These are phyloP conservation scores for Fusarium sp. DNA, from an alignment of 2,329 filamentous ascomycete genomes.

Conservation along the genomic window DNA sequence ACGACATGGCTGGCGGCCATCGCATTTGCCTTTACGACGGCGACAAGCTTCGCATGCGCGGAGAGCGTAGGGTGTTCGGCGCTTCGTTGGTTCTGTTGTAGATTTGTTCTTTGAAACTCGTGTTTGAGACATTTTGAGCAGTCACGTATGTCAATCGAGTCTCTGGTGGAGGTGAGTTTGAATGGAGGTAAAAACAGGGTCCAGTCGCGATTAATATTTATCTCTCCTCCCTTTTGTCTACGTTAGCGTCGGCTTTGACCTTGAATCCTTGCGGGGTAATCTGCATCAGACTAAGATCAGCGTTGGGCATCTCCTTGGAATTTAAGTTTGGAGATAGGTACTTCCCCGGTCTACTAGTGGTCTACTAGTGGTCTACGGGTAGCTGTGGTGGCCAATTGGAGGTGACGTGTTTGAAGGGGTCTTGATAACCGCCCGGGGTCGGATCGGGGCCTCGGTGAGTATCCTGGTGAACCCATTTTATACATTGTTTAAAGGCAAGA, in stretches of 20 bases:
- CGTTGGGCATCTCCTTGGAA: background rate
- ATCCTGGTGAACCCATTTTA: background rate
- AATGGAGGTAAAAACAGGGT: background rate
- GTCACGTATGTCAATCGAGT: too few species aligned
- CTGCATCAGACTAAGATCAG: slow-evolving; percentile 1
- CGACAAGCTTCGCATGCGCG: slow-evolving; percentile 28
- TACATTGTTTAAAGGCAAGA: background rate
- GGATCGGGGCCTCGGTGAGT: background rate
- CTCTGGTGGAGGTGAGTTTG: too few species aligned
- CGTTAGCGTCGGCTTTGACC: slow-evolving; percentile 8
- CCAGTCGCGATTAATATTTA: background rate
- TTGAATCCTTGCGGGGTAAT: slow-evolving; percentile 24
- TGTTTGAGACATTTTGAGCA: slow-evolving; percentile 10
- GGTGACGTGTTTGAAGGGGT: background rate
- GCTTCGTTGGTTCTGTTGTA: slow-evolving; percentile 8
- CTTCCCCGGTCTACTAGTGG: too few species aligned
- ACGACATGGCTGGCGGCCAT: slow-evolving; percentile 19
- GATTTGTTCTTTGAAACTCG: slow-evolving; percentile 11
- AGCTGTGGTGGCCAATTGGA: background rate
- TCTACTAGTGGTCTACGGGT: too few species aligned
- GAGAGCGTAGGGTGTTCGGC: slow-evolving; percentile 22
- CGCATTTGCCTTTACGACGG: slow-evolving; percentile 26
- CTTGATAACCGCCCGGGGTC: background rate
- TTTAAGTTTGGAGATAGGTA: background rate
- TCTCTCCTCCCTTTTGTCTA: background rate